Evolutionary conservation across 2,329 filamentous ascomycete genomes (phyloP).

Genomic region (Monilinia fructicola): DNA sequence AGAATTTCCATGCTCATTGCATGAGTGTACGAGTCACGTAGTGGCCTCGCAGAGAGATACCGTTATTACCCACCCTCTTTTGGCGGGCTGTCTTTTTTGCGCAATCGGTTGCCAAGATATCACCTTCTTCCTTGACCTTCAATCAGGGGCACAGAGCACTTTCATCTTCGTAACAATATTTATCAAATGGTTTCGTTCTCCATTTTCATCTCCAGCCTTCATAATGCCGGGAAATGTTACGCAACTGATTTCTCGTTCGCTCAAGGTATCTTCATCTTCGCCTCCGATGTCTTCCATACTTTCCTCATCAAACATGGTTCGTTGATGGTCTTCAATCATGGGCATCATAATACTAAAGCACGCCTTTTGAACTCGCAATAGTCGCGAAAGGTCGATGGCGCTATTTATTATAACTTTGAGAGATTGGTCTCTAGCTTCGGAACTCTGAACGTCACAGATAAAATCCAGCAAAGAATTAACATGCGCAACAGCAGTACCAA

Average conservation of each 20-base stretch:
- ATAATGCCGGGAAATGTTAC: conserved; percentile 64
- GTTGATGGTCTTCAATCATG: conserved; percentile 50
- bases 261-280: conserved; percentile 56
- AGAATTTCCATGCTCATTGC: neutral
- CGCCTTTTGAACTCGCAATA: conserved; percentile 59
- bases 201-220: conserved; percentile 65
- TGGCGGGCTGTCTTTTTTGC: neutral
- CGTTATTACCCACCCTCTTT: neutral
- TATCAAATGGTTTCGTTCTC: conserved; percentile 57
- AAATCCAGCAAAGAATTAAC: conserved; percentile 52
- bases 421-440: conserved; percentile 50
- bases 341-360: conserved; percentile 58
- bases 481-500: conserved; percentile 47
- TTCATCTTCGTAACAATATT: conserved; percentile 67
- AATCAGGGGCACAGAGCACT: conserved; percentile 53
- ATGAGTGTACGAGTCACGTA: neutral
- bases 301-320: conserved; percentile 54
- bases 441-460: conserved; percentile 43
- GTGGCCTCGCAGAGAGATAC: neutral
- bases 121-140: conserved; percentile 2
- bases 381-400: conserved; percentile 56
- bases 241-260: conserved; percentile 56
- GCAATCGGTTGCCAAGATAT: conserved; percentile 2
- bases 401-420: conserved; percentile 54
- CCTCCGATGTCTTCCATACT: conserved; percentile 68